These are phyloP conservation scores for Leishmania arabica DNA, from an alignment of 208 protist species.

Conservation along the genomic window DNA sequence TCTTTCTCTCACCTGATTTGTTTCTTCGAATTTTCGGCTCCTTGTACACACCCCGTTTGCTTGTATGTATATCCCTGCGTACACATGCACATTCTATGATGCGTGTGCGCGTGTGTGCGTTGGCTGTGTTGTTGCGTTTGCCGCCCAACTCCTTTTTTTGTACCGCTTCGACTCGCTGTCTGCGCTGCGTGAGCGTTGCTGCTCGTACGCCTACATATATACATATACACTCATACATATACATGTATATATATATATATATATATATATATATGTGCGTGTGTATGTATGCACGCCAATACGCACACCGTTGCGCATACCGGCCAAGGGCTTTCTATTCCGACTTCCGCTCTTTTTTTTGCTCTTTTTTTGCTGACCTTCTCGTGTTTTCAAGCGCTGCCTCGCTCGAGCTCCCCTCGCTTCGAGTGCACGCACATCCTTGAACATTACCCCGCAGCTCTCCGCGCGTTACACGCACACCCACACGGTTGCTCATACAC, in stretches of 20 bases:
- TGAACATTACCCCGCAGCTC: background rate
- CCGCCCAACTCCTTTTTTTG: background rate
- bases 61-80: background rate
- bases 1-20: background rate
- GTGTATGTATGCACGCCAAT: background rate
- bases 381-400: background rate
- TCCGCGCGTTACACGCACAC: background rate
- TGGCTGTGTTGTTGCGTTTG: background rate
- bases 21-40: background rate
- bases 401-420: background rate
- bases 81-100: background rate
- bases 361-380: conserved; percentile 2
- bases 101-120: background rate
- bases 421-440: background rate
- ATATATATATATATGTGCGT: background rate
- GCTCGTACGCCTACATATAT: background rate
- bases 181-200: background rate
- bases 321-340: background rate
- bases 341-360: background rate
- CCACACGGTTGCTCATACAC: background rate
- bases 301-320: background rate
- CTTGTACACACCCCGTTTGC: background rate
- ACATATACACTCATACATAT: background rate
- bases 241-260: background rate
- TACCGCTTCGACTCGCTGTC: conserved; percentile 3